Evolutionary conservation across 2,329 filamentous ascomycete species (phyloP).

Genomic region (Trichoderma asperellum): DNA sequence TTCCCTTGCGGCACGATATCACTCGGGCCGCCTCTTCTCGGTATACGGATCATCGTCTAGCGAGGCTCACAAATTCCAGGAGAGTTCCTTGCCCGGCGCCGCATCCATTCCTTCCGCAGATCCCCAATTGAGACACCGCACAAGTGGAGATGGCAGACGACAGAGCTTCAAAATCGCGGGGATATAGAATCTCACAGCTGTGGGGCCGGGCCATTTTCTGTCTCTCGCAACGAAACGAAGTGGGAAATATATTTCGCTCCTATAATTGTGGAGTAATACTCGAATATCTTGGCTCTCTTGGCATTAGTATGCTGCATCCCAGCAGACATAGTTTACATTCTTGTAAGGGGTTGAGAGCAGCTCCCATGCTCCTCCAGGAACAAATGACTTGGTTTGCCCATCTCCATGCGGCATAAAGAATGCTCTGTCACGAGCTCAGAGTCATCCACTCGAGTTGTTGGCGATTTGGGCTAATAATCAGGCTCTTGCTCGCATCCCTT

Average conservation of each 20-base stretch:
- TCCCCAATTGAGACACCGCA: not conserved
- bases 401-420: not conserved
- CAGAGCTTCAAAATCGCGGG: slow-evolving; percentile 18
- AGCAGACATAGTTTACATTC: too few relatives aligned
- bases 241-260: not conserved
- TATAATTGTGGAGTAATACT: not conserved
- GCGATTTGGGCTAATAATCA: not conserved
- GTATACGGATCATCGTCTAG: not conserved
- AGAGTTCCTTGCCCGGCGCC: slow-evolving; percentile 1
- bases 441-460: not conserved
- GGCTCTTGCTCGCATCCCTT: not conserved
- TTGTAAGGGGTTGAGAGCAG: not conserved
- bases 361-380: not conserved
- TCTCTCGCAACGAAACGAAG: not conserved
- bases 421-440: not conserved
- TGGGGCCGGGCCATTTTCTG: slow-evolving; percentile 8
- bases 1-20: slow-evolving; percentile 7
- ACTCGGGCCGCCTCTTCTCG: slow-evolving; percentile 15
- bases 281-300: not conserved
- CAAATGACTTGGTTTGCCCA: not conserved
- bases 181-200: slow-evolving; percentile 16
- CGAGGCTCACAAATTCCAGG: slow-evolving; percentile 11
- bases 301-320: not conserved
- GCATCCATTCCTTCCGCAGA: slow-evolving; percentile 8
- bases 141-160: slow-evolving; percentile 1